phyloP scores from a whole-genome alignment of 2,329 filamentous ascomycete species.

The Phaeosphaeria sp. region DNA sequence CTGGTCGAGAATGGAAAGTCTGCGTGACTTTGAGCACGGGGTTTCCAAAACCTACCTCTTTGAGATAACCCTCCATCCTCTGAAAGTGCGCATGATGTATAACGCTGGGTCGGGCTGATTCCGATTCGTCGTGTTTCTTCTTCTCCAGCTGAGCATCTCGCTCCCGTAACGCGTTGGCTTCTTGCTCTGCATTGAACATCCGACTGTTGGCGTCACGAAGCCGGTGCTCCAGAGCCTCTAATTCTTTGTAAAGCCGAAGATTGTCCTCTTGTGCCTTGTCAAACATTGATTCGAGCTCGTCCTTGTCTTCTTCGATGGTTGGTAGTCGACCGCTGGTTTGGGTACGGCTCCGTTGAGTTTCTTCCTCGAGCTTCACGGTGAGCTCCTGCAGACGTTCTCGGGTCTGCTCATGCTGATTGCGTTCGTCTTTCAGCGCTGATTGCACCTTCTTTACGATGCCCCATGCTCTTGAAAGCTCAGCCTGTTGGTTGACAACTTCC shows the following conservation, averaged over 20 bases:
- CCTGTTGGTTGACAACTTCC: constrained; percentile 33
- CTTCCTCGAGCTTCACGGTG: constrained; percentile 19
- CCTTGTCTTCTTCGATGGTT: constrained; percentile 42
- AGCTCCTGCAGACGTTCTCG: constrained; percentile 33
- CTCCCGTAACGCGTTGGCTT: constrained; percentile 29
- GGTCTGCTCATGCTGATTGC: constrained; percentile 34
- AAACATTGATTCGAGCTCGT: constrained; percentile 46
- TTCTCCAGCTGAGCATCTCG: constrained; percentile 32
- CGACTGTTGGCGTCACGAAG: constrained; percentile 38
- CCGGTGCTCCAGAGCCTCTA: constrained; percentile 37
- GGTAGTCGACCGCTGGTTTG: constrained; percentile 27
- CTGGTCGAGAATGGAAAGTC: neutral
- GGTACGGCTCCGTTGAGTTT: constrained; percentile 7
- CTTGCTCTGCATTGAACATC: constrained; percentile 33
- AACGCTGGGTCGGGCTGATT: constrained; percentile 38
- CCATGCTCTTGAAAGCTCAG: constrained; percentile 42
- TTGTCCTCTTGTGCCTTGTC: constrained; percentile 45
- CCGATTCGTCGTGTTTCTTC: constrained; percentile 36
- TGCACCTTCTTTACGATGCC: constrained; percentile 39
- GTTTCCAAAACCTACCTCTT: constrained; percentile 16
- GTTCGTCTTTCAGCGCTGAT: constrained; percentile 35
- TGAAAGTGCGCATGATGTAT: constrained; percentile 45
- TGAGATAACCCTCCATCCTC: constrained; percentile 40
- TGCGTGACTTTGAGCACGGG: neutral
- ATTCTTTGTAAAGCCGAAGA: constrained; percentile 35